Evolutionary conservation across 208 protist genomes (phyloP).

Genomic region (Leishmania arabica): DNA sequence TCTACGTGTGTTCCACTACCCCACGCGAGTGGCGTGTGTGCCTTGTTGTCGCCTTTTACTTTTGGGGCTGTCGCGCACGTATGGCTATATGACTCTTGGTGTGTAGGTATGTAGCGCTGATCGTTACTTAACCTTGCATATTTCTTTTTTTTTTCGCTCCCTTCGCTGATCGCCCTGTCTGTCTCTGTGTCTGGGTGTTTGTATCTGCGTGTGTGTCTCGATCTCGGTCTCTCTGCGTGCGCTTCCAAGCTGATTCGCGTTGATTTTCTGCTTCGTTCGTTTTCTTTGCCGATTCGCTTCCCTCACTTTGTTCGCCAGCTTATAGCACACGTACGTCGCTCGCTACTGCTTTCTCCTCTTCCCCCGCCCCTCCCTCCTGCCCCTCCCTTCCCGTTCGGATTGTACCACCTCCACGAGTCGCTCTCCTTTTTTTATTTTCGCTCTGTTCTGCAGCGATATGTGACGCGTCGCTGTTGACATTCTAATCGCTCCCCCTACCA

Average conservation of each 20-base stretch:
- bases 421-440: neutral
- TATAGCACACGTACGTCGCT: neutral
- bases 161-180: neutral
- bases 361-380: neutral
- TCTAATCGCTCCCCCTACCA: neutral
- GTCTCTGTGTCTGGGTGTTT: neutral
- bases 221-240: neutral
- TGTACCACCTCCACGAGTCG: neutral
- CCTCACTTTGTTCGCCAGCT: neutral
- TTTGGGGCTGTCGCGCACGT: neutral
- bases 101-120: neutral
- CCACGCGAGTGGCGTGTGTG: neutral
- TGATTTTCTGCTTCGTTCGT: too few species aligned
- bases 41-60: neutral
- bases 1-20: neutral
- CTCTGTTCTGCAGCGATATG: neutral
- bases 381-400: neutral
- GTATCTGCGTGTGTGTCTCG: neutral
- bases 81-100: neutral
- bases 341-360: neutral
- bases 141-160: conserved; percentile 1
- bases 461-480: neutral
- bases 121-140: neutral
- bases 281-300: neutral
- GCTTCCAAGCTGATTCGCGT: neutral